phyloP scores from a whole-genome alignment of 495 filamentous ascomycete genomes.

The Aspergillus cristatus region DNA sequence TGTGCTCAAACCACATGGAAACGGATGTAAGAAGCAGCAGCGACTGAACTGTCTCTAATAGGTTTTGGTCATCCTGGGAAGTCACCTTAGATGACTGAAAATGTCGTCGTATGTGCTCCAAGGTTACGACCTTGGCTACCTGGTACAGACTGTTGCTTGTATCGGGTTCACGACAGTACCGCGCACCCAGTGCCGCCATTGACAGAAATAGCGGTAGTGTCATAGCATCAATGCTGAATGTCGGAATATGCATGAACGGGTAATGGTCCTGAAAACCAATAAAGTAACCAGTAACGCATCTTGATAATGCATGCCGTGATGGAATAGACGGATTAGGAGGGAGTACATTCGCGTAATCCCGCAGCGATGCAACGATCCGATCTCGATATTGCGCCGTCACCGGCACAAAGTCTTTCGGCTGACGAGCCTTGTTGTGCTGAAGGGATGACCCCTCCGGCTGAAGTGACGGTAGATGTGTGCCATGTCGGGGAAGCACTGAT shows the following conservation, averaged over 20 bases:
- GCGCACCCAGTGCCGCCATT: conserved; percentile 55
- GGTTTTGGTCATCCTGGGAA: conserved; percentile 14
- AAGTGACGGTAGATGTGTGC: conserved; percentile 29
- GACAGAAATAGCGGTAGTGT: conserved; percentile 54
- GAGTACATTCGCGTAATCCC: conserved; percentile 26
- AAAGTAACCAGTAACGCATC: conserved; percentile 59
- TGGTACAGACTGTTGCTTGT: conserved; percentile 41
- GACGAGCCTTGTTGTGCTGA: conserved; percentile 18
- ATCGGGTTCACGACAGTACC: conserved; percentile 45
- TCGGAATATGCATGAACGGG: conserved; percentile 60
- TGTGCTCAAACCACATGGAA: conserved; percentile 28
- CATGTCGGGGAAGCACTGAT: conserved; percentile 30
- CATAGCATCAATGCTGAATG: conserved; percentile 42
- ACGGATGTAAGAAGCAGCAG: conserved; percentile 25
- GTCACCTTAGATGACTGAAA: conserved; percentile 17
- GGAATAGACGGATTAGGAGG: conserved; percentile 28
- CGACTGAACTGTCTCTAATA: conserved; percentile 25
- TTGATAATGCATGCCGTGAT: conserved; percentile 53
- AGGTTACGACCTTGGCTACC: conserved; percentile 28
- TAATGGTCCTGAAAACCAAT: conserved; percentile 61
- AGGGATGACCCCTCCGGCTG: conserved; percentile 26
- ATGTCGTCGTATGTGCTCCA: conserved; percentile 28
- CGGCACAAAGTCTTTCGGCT: conserved; percentile 22
- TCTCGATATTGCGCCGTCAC: conserved; percentile 30
- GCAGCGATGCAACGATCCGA: conserved; percentile 16